Conservation (phyloP, 208 protist species). For the Leishmania guyanensis region DNA sequence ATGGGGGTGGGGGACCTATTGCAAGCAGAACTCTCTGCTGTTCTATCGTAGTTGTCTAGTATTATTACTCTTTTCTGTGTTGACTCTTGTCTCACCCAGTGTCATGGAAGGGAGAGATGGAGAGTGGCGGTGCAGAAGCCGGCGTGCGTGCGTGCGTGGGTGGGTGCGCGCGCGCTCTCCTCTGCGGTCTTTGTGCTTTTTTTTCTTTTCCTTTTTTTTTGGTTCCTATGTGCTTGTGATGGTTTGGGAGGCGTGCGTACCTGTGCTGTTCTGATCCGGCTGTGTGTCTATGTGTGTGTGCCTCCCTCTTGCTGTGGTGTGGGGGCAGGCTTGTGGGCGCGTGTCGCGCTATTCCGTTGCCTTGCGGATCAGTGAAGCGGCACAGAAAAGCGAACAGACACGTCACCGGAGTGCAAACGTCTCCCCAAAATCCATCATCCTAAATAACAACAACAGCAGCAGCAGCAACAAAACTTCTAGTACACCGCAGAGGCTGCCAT, state of each 20-base stretch:
- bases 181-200: background rate
- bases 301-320: background rate
- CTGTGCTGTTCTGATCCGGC: too few species aligned
- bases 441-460: too few species aligned
- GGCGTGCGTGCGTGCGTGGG: background rate
- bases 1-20: too few species aligned
- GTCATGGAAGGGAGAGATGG: too few species aligned
- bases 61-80: too few species aligned
- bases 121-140: background rate
- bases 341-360: too few species aligned
- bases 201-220: conserved; percentile 5
- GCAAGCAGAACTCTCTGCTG: too few species aligned
- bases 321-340: background rate
- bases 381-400: too few species aligned
- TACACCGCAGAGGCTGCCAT: background rate
- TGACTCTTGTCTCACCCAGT: background rate
- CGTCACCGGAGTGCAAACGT: too few species aligned
- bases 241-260: background rate
- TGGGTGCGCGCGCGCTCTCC: background rate
- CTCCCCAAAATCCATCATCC: too few species aligned
- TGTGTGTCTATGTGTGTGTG: background rate
- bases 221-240: background rate
- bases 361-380: too few species aligned
- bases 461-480: background rate
- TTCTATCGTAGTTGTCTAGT: too few species aligned